Evolutionary conservation across 129 eudicot species (phyloP).

Genomic region (Flaveria bidentis): DNA sequence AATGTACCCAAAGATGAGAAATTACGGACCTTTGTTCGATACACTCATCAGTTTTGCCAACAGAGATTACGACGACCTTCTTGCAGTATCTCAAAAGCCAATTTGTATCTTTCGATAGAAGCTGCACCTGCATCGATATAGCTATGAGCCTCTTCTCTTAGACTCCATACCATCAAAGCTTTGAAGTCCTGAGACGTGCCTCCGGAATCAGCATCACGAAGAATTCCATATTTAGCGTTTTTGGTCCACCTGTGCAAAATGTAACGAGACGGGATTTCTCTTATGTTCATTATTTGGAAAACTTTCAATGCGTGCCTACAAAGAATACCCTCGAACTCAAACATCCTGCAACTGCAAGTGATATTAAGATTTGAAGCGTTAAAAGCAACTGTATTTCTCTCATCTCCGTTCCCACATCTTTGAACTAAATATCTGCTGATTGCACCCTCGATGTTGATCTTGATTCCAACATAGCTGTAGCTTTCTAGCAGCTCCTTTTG

Average conservation of each 20-base stretch:
- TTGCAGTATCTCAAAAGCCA: conserved; percentile 91
- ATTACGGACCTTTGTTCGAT: conserved; percentile 30
- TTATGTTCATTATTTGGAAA: conserved; percentile 71
- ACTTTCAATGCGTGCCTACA: conserved; percentile 81
- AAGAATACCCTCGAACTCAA: conserved; percentile 78
- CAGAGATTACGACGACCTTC: conserved; percentile 79
- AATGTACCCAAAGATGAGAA: conserved; percentile 23
- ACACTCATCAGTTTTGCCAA: conserved; percentile 63
- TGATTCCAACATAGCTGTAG: conserved; percentile 63
- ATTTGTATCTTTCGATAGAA: conserved; percentile 68
- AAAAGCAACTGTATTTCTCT: conserved; percentile 73
- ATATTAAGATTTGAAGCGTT: conserved; percentile 68
- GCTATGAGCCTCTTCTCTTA: conserved; percentile 78
- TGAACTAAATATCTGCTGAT: conserved; percentile 72
- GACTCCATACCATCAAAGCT: conserved; percentile 75
- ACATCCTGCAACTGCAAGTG: conserved; percentile 85
- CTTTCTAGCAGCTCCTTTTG: conserved; percentile 86
- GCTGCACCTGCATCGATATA: conserved; percentile 78
- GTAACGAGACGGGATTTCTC: conserved; percentile 80
- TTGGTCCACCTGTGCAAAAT: conserved; percentile 76
- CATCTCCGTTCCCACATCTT: conserved; percentile 73
- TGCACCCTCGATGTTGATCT: conserved; percentile 75
- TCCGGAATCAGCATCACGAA: conserved; percentile 60
- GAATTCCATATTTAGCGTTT: conserved; percentile 66
- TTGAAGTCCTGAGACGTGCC: conserved; percentile 68